Conservation (phyloP, 2,329 filamentous ascomycete species). For the Trichophyton rubrum region DNA sequence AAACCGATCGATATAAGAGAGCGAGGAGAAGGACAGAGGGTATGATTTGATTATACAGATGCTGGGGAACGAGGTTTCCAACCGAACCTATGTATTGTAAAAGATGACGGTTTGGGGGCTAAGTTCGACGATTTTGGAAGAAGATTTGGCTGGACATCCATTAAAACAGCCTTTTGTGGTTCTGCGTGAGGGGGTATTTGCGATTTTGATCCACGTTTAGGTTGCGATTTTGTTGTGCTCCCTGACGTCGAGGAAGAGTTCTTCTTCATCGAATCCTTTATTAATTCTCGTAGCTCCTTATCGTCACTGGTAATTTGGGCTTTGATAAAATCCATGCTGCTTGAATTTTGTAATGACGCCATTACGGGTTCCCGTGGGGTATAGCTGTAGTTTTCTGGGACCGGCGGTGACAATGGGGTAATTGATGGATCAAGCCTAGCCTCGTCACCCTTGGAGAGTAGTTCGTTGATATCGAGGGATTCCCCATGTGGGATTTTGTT, state of each 20-base stretch:
- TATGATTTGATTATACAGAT: not conserved
- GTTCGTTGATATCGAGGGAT: constrained; percentile 65
- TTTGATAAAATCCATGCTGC: constrained; percentile 54
- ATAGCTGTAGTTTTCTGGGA: constrained; percentile 54
- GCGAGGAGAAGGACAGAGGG: not conserved
- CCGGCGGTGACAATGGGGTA: constrained; percentile 45
- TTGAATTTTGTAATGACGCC: constrained; percentile 49
- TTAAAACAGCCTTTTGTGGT: constrained; percentile 34
- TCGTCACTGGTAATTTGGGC: constrained; percentile 73
- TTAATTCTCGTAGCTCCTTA: constrained; percentile 58
- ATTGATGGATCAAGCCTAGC: constrained; percentile 58
- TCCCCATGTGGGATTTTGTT: constrained; percentile 71
- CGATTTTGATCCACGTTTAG: not conserved
- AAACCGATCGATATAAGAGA: not conserved
- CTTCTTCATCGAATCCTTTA: constrained; percentile 46
- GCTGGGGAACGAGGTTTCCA: constrained; percentile 11
- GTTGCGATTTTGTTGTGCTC: not conserved
- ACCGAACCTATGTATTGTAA: constrained; percentile 7
- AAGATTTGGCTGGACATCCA: constrained; percentile 31
- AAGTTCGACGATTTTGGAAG: constrained; percentile 14
- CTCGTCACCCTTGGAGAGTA: constrained; percentile 58
- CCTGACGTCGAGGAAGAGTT: constrained; percentile 14
- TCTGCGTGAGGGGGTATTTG: constrained; percentile 24
- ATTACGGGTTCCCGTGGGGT: constrained; percentile 65
- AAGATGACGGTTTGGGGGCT: constrained; percentile 6